phyloP scores from a whole-genome alignment of 1,284 basidiomycete genomes.

The Trametes hirsuta region DNA sequence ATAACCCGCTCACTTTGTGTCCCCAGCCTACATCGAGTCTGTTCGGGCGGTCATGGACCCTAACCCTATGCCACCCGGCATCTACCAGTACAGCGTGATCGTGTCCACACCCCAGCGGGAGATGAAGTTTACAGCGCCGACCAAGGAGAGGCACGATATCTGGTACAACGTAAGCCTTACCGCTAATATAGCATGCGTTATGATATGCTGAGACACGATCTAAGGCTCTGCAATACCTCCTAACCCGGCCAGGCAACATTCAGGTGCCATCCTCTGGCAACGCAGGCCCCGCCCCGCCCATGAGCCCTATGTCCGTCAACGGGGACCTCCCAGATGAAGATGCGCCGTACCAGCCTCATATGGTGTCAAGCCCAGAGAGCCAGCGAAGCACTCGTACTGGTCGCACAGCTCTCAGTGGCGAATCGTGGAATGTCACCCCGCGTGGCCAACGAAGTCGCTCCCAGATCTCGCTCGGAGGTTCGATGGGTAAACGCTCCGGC shows the following conservation, averaged over 20 bases:
- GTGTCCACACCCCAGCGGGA: constrained; percentile 93
- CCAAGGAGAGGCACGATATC: constrained; percentile 93
- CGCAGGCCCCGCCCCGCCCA: constrained; percentile 44
- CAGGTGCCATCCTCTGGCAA: constrained; percentile 46
- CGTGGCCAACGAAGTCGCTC: constrained; percentile 76
- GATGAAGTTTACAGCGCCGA: constrained; percentile 96
- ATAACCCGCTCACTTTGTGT: constrained; percentile 17
- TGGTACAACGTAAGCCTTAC: constrained; percentile 79
- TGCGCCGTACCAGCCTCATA: constrained; percentile 40
- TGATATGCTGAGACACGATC: background rate
- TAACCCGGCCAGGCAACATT: constrained; percentile 65
- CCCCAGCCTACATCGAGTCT: constrained; percentile 90
- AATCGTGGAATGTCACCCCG: constrained; percentile 73
- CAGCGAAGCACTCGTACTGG: constrained; percentile 66
- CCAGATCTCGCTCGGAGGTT: constrained; percentile 70
- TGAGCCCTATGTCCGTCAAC: constrained; percentile 57
- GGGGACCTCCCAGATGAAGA: constrained; percentile 57
- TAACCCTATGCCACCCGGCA: constrained; percentile 91
- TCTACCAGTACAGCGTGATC: constrained; percentile 92
- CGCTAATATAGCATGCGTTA: background rate
- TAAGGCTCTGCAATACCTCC: constrained; percentile 84
- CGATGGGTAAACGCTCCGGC: constrained; percentile 81
- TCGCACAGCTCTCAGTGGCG: constrained; percentile 49
- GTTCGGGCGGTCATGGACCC: constrained; percentile 90
- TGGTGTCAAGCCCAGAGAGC: constrained; percentile 67